Conservation (phyloP, 768 basidiomycete genomes). For the Postia placenta region DNA sequence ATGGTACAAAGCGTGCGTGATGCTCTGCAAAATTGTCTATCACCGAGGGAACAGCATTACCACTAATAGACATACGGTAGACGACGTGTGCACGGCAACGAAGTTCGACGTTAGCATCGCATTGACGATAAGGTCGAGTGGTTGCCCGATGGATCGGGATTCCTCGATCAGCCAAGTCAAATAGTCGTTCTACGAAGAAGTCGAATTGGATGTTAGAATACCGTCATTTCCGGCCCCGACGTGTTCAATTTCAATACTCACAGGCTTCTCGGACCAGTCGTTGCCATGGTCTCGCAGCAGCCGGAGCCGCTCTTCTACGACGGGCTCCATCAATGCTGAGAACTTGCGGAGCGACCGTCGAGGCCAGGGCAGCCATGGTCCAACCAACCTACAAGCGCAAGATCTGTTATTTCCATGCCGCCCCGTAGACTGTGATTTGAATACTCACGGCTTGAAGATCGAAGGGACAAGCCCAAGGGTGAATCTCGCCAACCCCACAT, state of each 20-base stretch:
- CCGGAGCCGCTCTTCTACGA: slow-evolving; percentile 10
- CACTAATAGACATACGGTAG: slow-evolving; percentile 9
- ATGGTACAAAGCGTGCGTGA: slow-evolving; percentile 19
- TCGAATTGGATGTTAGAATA: background rate
- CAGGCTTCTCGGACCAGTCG: slow-evolving; percentile 13
- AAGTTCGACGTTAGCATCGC: slow-evolving; percentile 25
- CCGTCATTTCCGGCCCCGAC: slow-evolving; percentile 5
- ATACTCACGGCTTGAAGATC: slow-evolving; percentile 13
- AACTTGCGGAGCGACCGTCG: slow-evolving; percentile 4
- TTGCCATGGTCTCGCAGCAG: slow-evolving; percentile 6
- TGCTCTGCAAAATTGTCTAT: slow-evolving; percentile 16
- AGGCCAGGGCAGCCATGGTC: background rate
- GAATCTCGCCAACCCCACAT: slow-evolving; percentile 11
- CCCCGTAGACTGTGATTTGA: background rate
- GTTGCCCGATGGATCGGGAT: slow-evolving; percentile 21
- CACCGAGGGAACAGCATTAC: too few species aligned
- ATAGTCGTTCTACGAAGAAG: slow-evolving; percentile 32
- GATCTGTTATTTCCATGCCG: background rate
- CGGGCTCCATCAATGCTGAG: slow-evolving; percentile 9
- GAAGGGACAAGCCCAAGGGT: slow-evolving; percentile 12
- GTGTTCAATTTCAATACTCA: background rate
- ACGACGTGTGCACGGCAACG: slow-evolving; percentile 28
- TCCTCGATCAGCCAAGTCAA: slow-evolving; percentile 40
- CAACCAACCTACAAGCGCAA: slow-evolving; percentile 12
- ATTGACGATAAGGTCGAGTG: slow-evolving; percentile 22